phyloP scores from a whole-genome alignment of 495 filamentous ascomycete species.

The Emericellopsis terricola region DNA sequence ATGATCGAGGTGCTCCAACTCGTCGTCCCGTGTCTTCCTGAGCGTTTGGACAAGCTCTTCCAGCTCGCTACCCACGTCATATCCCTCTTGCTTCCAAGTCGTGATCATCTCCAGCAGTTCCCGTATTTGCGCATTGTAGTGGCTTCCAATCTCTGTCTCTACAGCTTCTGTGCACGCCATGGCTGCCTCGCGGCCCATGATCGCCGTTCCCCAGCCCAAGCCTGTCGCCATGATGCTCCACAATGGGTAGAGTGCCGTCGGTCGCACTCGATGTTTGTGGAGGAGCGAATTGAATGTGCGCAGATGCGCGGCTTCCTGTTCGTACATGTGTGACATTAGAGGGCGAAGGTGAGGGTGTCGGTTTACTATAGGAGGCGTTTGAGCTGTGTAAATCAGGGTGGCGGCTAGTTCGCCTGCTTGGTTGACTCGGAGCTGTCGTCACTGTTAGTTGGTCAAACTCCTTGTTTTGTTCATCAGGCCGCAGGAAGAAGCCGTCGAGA shows the following conservation, averaged over 20 bases:
- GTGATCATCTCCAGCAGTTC: slow-evolving; percentile 63
- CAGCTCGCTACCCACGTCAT: slow-evolving; percentile 65
- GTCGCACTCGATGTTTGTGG: slow-evolving; percentile 76
- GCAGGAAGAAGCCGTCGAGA: too few relatives aligned
- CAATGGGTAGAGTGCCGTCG: slow-evolving; percentile 82
- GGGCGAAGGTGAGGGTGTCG: slow-evolving; percentile 74
- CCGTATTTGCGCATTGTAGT: slow-evolving; percentile 88
- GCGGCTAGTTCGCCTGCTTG: slow-evolving; percentile 82
- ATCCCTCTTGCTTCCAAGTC: slow-evolving; percentile 42
- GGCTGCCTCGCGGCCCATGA: slow-evolving; percentile 84
- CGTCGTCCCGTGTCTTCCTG: slow-evolving; percentile 80
- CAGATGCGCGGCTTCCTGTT: slow-evolving; percentile 83
- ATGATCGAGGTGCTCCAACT: slow-evolving; percentile 91
- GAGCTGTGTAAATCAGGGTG: slow-evolving; percentile 67
- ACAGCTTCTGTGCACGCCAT: slow-evolving; percentile 99
- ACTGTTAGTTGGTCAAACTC: slow-evolving; percentile 1
- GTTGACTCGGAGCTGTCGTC: slow-evolving; percentile 52
- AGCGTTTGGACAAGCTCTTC: slow-evolving; percentile 53
- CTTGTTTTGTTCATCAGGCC: too few relatives aligned
- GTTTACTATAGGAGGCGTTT: slow-evolving; percentile 54
- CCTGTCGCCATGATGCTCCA: slow-evolving; percentile 75
- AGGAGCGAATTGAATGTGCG: slow-evolving; percentile 69
- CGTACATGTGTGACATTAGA: slow-evolving; percentile 95
- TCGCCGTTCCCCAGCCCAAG: slow-evolving; percentile 73
- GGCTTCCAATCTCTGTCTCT: slow-evolving; percentile 90